These are phyloP conservation scores for Pistacia integerrima DNA, from an alignment of 345 rosid species.

Conservation along the genomic window DNA sequence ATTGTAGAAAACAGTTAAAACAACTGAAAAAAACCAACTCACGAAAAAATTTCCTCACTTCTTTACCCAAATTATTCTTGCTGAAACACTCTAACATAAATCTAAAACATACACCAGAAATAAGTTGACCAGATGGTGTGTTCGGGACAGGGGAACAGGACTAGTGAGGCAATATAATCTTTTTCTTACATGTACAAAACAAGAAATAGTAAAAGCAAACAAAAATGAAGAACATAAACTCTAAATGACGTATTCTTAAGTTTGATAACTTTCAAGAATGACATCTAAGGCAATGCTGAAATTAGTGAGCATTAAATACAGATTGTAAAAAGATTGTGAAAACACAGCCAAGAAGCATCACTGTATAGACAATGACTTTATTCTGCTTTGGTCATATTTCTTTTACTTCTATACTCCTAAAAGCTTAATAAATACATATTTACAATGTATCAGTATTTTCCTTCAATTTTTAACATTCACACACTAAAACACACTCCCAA, in stretches of 20 bases:
- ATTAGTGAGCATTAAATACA: too few species aligned
- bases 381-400: background rate
- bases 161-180: too few species aligned
- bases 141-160: too few species aligned
- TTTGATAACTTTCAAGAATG: too few species aligned
- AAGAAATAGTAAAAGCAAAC: too few species aligned
- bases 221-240: too few species aligned
- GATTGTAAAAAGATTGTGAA: background rate
- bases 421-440: background rate
- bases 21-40: background rate
- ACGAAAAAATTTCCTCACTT: too few species aligned
- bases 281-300: too few species aligned
- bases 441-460: background rate
- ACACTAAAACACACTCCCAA: background rate
- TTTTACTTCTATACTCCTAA: background rate
- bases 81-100: background rate
- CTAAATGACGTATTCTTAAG: too few species aligned
- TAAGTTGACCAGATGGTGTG: too few species aligned
- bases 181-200: too few species aligned
- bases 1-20: background rate
- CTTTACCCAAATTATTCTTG: background rate
- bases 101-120: background rate
- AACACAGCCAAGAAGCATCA: background rate
- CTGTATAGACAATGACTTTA: background rate
- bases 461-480: background rate